Evolutionary conservation across 2,329 filamentous ascomycete genomes (phyloP).

Genomic region (Claviceps pazoutovae): DNA sequence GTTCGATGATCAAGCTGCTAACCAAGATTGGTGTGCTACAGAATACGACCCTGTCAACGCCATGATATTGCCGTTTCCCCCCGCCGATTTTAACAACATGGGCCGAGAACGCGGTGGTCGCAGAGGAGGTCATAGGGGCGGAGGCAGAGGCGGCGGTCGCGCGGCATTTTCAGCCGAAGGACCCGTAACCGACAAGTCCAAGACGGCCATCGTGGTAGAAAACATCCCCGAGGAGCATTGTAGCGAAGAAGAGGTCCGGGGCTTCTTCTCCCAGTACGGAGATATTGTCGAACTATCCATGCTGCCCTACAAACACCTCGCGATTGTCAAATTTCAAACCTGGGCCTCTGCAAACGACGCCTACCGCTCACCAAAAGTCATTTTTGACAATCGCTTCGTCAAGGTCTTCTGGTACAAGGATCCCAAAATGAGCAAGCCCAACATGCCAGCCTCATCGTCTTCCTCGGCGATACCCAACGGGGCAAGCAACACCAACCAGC

Average conservation of each 20-base stretch:
- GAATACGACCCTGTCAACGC: constrained; percentile 22
- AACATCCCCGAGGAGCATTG: constrained; percentile 63
- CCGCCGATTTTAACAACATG: constrained; percentile 12
- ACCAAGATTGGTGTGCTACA: constrained; percentile 2
- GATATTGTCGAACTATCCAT: constrained; percentile 48
- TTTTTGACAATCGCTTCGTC: constrained; percentile 77
- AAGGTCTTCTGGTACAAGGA: constrained; percentile 68
- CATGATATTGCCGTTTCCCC: constrained; percentile 10
- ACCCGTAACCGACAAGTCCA: constrained; percentile 46
- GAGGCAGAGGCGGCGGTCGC: constrained; percentile 24
- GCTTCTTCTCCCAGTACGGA: constrained; percentile 63
- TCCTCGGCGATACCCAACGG: constrained; percentile 17
- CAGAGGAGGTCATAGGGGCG: constrained; percentile 22
- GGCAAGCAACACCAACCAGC: constrained; percentile 1
- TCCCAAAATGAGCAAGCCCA: constrained; percentile 27
- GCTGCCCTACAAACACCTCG: constrained; percentile 51
- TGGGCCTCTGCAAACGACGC: constrained; percentile 55
- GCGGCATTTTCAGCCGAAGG: constrained; percentile 52
- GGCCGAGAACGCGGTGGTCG: constrained; percentile 20
- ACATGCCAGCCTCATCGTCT: constrained; percentile 1
- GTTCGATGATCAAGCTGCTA: not conserved
- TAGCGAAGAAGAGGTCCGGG: constrained; percentile 47
- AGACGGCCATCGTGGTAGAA: constrained; percentile 60
- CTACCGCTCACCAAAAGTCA: constrained; percentile 62
- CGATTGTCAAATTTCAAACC: constrained; percentile 53